Conservation (phyloP, 2,329 filamentous ascomycete genomes). For the Pseudogymnoascus sp. region DNA sequence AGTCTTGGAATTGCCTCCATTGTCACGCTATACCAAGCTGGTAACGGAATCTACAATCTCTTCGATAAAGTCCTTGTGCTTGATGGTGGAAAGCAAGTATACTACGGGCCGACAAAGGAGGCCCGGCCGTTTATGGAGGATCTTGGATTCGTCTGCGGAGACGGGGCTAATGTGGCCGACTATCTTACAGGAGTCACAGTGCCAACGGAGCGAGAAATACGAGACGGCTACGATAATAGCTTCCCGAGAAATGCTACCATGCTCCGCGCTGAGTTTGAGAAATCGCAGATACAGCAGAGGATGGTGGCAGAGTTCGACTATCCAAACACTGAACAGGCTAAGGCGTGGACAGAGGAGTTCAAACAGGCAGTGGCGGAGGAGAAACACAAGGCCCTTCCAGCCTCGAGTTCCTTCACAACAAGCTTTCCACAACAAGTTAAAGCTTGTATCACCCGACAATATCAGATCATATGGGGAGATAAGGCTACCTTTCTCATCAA, state of each 20-base stretch:
- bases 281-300: slow-evolving; percentile 38
- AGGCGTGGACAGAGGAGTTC: slow-evolving; percentile 40
- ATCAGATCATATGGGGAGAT: slow-evolving; percentile 58
- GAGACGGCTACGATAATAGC: slow-evolving; percentile 50
- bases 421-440: slow-evolving; percentile 48
- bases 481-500: slow-evolving; percentile 56
- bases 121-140: slow-evolving; percentile 59
- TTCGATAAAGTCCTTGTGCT: slow-evolving; percentile 75
- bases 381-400: slow-evolving; percentile 28
- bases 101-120: slow-evolving; percentile 51
- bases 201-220: slow-evolving; percentile 50
- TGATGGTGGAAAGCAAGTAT: slow-evolving; percentile 58
- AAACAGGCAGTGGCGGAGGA: slow-evolving; percentile 35
- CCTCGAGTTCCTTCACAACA: slow-evolving; percentile 29
- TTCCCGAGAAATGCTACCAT: slow-evolving; percentile 56
- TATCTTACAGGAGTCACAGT: slow-evolving; percentile 63
- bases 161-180: slow-evolving; percentile 52
- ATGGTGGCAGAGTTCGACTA: slow-evolving; percentile 52
- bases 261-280: slow-evolving; percentile 43
- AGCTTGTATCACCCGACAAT: slow-evolving; percentile 50
- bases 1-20: slow-evolving; percentile 56
- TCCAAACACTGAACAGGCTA: slow-evolving; percentile 40
- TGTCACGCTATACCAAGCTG: slow-evolving; percentile 62
- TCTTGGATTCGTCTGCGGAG: slow-evolving; percentile 50
- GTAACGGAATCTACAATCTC: slow-evolving; percentile 56